Base-by-base conservation (phyloP, 1,284 basidiomycete species). In the Polyporus tsugae region DNA sequence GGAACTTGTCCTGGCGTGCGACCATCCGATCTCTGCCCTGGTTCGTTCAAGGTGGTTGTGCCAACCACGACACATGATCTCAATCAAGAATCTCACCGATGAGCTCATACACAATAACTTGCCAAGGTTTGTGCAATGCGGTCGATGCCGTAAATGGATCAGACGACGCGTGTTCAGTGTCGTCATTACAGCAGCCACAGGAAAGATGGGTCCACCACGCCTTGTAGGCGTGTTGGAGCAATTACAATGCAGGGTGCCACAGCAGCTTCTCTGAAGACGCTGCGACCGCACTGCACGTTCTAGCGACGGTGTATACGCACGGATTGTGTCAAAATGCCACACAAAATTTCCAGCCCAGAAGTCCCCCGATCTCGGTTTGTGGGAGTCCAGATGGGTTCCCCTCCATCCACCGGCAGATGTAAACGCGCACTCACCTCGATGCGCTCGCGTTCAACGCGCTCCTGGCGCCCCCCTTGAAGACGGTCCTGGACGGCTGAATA, bases 401-500 rank as follows among this genome's bases (percentile, higher is more conserved):
- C 17, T 36, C 15, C 19, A 6, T 22, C 19, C 57, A n/a, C 15
- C 19, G 33, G 13, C 13, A 35, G 29, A 55, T 6, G 25, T 1
- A 62, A 42, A 64, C 19, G 5, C 19, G 25, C 11, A 68, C 71
- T 73, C 67, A 73, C 72, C 64, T 62, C 17, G 46, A 35, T 6
- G 36, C 11, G 17, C 36, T 36, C 3, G 35, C 57, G 13, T 49
- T 62, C 41, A 62, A 5, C 11, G 39, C 49, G 2, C 44, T 35
- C 58, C 60, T 62, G 17, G 70, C 49, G 52, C 55, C 17, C 6
- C 57, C 63, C 3, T 64, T 36, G 46, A 69, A 55, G 36, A 60
- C 62, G 35, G 63, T 35, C 19, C 52, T 42, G 1, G 68, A 63
- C 41, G 64, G 49, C 10, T 65, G 67, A 10, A 72, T 55, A 52